phyloP scores from a whole-genome alignment of 2,329 filamentous ascomycete species.

The Aplosporella prunicola region DNA sequence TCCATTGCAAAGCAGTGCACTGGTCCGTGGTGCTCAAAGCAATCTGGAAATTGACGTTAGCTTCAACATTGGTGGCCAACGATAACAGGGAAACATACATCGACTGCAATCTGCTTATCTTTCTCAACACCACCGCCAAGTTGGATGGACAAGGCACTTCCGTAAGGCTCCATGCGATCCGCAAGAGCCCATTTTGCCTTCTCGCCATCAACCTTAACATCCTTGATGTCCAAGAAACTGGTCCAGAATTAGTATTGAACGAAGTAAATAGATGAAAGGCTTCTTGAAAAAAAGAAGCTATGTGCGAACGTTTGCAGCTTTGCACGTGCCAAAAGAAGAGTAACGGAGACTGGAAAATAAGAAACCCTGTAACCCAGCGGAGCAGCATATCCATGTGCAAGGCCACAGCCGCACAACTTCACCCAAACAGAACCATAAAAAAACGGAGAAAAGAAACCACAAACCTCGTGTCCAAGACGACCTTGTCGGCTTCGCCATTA shows the following conservation, averaged over 20 bases:
- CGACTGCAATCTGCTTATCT: conserved; percentile 39
- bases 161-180: conserved; percentile 62
- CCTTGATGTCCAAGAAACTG: conserved; percentile 61
- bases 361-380: neutral
- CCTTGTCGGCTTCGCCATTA: conserved; percentile 55
- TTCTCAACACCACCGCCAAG: conserved; percentile 40
- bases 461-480: conserved; percentile 74
- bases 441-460: conserved; percentile 5
- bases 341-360: neutral
- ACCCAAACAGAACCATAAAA: too few species aligned
- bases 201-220: conserved; percentile 59
- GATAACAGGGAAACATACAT: conserved; percentile 33
- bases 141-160: conserved; percentile 57
- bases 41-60: conserved; percentile 39
- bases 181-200: conserved; percentile 61
- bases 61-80: conserved; percentile 38
- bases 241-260: neutral
- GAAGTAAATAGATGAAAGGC: neutral
- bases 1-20: conserved; percentile 91
- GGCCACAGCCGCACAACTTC: neutral
- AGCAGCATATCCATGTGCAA: neutral
- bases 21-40: conserved; percentile 70
- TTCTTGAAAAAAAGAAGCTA: neutral
- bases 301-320: neutral
- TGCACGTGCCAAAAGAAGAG: neutral